Base-by-base conservation (phyloP, 2,329 filamentous ascomycete species). In the Neofusicoccum parvum region DNA sequence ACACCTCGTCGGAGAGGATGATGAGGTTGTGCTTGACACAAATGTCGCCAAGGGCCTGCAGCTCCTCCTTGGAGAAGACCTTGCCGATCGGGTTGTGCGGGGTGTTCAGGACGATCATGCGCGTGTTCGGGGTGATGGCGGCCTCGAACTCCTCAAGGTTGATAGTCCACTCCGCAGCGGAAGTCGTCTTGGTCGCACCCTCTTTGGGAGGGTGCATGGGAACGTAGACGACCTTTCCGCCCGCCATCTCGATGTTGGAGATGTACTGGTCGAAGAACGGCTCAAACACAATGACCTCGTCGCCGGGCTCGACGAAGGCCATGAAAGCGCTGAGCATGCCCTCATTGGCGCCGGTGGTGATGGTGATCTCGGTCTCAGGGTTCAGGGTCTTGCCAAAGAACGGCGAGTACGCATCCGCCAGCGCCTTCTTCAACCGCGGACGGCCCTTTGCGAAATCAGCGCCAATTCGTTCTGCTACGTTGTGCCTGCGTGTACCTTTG, bases 201-300 rank as follows among this genome's bases (percentile, higher is more conserved):
- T 92, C 88, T 69, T 86, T 85, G 10, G 95, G 95, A 34, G 95
- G 94, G 68, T 95, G 91, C 76, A 99, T 84, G n/a, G 95, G 94
- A 27, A 98, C 94, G 75, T 97, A 98, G 71, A 94, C 90, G 69
- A 98, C 92, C 76, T 90, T 96, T 70, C 95, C 95, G 60, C 95
- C 95, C 0, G 95, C 89, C 94, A 99, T 98, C 79, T 97, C 92
- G 69, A 99, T 98, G 80, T 99, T 99, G 83, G 90, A 93, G 70
- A 99, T 96, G 78, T 98, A 96, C 88, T 99, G 95, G 80, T 99
- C 95, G 76, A 98, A 99, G 81, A 97, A 99, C 11, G 95, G 95
- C 81, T 99, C 95, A 76, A 99, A 97, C 65, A 99, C 87, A 70
- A 99, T 97, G 70, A 97, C 95, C 79, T 99, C 95, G 75, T 99